Conservation (phyloP, 352 stramenopile species). For the Aphanomyces invadans region DNA sequence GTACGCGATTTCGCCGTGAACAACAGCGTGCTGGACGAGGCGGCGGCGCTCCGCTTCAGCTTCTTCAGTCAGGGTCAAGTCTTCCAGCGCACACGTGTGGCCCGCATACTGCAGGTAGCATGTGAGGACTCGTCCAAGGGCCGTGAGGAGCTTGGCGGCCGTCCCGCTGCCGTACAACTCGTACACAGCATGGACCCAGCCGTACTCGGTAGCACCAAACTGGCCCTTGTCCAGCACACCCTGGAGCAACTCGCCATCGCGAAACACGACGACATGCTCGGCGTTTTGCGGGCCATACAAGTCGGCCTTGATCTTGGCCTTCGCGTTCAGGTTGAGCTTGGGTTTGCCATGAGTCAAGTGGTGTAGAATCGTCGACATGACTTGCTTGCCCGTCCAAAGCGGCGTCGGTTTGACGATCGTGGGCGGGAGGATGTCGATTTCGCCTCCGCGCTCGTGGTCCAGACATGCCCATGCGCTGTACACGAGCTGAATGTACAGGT, state of each 20-base stretch:
- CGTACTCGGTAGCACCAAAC: constrained; percentile 97
- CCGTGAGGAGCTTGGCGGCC: constrained; percentile 72
- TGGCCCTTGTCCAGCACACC: constrained; percentile 98
- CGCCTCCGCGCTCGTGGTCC: constrained; percentile 85
- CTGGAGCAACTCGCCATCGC: constrained; percentile 93
- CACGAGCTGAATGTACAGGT: constrained; percentile 98
- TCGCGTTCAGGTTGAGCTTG: constrained; percentile 89
- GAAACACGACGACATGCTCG: constrained; percentile 96
- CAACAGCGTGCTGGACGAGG: constrained; percentile 81
- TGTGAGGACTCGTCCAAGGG: constrained; percentile 91
- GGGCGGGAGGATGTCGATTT: constrained; percentile 93
- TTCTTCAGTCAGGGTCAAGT: constrained; percentile 93
- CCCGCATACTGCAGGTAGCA: constrained; percentile 97
- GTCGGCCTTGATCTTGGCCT: constrained; percentile 94
- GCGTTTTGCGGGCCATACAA: constrained; percentile 91
- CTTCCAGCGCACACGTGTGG: constrained; percentile 98
- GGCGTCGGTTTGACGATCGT: constrained; percentile 95
- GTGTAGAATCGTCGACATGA: constrained; percentile 96
- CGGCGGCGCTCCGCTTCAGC: constrained; percentile 88
- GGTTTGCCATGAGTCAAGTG: constrained; percentile 87
- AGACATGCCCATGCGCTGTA: constrained; percentile 95
- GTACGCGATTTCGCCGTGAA: constrained; percentile 76
- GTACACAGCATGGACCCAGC: constrained; percentile 96
- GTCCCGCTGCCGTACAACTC: constrained; percentile 82
- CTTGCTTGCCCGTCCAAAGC: constrained; percentile 99